phyloP scores from a whole-genome alignment of 2,329 filamentous ascomycete species.

The Pochonia chlamydosporia region DNA sequence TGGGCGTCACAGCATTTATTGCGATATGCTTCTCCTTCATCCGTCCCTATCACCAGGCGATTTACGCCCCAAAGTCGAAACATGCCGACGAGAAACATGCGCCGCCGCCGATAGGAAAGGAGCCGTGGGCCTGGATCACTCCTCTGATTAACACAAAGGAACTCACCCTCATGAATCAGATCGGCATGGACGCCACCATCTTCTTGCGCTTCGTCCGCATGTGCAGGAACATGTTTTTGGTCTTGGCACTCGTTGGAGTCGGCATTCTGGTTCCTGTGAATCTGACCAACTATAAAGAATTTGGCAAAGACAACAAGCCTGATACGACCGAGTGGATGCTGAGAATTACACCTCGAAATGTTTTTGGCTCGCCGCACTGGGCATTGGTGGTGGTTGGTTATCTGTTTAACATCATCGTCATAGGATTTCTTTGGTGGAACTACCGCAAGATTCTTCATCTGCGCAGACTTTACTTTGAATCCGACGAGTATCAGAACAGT shows the following conservation, averaged over 20 bases:
- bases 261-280: conserved; percentile 79
- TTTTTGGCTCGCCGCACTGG: conserved; percentile 50
- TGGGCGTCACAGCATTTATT: conserved; percentile 68
- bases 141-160: conserved; percentile 77
- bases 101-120: conserved; percentile 79
- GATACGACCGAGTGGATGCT: conserved; percentile 40
- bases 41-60: conserved; percentile 82
- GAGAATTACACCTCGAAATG: conserved; percentile 53
- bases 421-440: conserved; percentile 83
- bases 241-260: conserved; percentile 67
- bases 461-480: conserved; percentile 75
- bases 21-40: conserved; percentile 81
- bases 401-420: conserved; percentile 68
- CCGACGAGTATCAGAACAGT: conserved; percentile 80
- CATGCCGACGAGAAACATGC: conserved; percentile 87
- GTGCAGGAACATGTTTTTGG: conserved; percentile 84
- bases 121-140: conserved; percentile 80
- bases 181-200: conserved; percentile 85
- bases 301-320: conserved; percentile 10
- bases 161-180: conserved; percentile 67
- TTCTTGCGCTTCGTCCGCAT: conserved; percentile 87
- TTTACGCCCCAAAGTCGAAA: conserved; percentile 92
- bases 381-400: conserved; percentile 54
- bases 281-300: conserved; percentile 37
- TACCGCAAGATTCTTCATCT: conserved; percentile 69